Conservation (phyloP, 75 land plant genomes). For the Selaginella tamariscina region DNA sequence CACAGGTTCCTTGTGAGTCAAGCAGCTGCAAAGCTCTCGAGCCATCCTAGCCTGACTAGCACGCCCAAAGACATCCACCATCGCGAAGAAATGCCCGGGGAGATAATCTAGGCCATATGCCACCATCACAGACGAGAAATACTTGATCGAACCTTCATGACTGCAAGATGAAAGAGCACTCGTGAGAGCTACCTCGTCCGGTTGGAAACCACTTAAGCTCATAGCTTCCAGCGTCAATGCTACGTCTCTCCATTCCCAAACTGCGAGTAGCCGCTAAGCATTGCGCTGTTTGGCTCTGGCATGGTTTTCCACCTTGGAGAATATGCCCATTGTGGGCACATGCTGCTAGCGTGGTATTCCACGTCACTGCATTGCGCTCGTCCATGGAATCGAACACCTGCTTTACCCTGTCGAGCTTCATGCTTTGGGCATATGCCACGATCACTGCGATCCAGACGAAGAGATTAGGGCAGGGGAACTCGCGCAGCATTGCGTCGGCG, state of each 20-base stretch:
- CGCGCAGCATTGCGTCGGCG: constrained; percentile 4
- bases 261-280: constrained; percentile 4
- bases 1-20: constrained; percentile 3
- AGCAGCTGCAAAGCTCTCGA: neutral
- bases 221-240: constrained; percentile 3
- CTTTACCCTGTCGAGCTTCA: constrained; percentile 1
- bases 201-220: constrained; percentile 3
- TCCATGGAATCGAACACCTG: constrained; percentile 3
- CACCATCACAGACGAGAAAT: neutral
- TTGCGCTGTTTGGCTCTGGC: constrained; percentile 1
- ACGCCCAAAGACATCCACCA: constrained; percentile 1
- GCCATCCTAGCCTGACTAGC: constrained; percentile 4
- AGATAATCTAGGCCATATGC: neutral
- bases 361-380: constrained; percentile 4
- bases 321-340: neutral
- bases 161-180: constrained; percentile 1
- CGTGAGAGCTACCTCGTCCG: constrained; percentile 2
- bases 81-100: neutral
- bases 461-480: neutral
- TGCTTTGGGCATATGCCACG: neutral
- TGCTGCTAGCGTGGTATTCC: constrained; percentile 3
- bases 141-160: neutral
- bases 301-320: neutral
- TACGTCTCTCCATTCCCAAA: constrained; percentile 3
- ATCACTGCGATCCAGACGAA: constrained; percentile 1